Evolutionary conservation across 164 flowering plant species (phyloP), one percentile per base, ranked within the genome.

Genomic region (Aristolochia californica): DNA sequence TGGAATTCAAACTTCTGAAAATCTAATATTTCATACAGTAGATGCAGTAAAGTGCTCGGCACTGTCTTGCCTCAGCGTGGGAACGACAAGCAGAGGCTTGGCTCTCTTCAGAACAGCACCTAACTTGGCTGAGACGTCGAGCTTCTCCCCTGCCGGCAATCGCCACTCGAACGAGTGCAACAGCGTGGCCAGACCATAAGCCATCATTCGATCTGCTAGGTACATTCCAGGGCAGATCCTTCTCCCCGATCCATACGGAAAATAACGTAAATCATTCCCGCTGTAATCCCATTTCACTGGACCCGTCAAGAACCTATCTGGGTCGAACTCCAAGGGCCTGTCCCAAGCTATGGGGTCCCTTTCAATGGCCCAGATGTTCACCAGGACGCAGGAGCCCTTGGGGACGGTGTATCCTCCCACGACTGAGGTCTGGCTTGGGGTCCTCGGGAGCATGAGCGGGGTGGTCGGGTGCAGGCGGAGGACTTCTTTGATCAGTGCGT

Each of bases 351-450:
- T 0, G 5, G 61, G 61, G 48, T 58, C 53, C 45, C 34, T 47
- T 13, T 45, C 49, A 20, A 58, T 58, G 24, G 61, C 61, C 61
- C 61, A 58, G 10, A 13, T 14, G 34, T 58, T 58, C n/a, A 58
- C 30, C 13, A 58, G 16, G 14, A 58, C 21, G 24, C 17, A 30
- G 13, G 60, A 22, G 25, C 43, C 48, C 26, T 57, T 23, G 9
- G 61, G 52, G 5, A 58, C 49, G 12, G 0, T 21, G 26, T 47
- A 58, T 9, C 61, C 61, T 8, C 18, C 25, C 9, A 58, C 13
- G 21, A 20, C 27, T 13, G 21, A 13, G 1, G 30, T 9, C 20
- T 45, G 22, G 5, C 20, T 25, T 12, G 61, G 27, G 3, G n/a
- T 12, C 16, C 27, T 51, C 26, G 22, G 34, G 5, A 45, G 21